Conservation (phyloP, 495 filamentous ascomycete genomes). For the Aspergillus sclerotiicarbonarius region DNA sequence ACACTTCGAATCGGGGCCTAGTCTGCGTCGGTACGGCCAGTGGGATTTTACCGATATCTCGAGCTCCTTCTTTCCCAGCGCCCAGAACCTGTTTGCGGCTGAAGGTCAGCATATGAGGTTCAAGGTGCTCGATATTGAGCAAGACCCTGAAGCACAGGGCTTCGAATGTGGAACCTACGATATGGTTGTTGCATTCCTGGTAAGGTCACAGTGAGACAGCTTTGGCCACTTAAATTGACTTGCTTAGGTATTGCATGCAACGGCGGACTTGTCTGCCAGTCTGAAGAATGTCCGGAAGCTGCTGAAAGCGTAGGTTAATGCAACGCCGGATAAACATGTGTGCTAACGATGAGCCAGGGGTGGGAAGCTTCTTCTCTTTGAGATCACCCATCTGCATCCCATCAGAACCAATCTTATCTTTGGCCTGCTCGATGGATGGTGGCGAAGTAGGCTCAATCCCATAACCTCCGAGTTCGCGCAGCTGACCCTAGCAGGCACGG, state of each 20-base stretch:
- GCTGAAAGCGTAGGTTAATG: conserved; percentile 20
- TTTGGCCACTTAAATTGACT: not conserved
- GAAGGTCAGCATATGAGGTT: conserved; percentile 11
- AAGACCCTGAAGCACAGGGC: conserved; percentile 44
- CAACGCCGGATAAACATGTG: too few relatives aligned
- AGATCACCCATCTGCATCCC: conserved; percentile 11
- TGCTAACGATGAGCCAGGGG: not conserved
- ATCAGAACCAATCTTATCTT: conserved; percentile 14
- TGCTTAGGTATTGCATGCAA: conserved; percentile 32
- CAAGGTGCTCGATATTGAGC: conserved; percentile 40
- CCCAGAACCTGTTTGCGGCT: conserved; percentile 1
- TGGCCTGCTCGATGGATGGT: conserved; percentile 22
- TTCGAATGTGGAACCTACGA: conserved; percentile 46
- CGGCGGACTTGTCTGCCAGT: conserved; percentile 33
- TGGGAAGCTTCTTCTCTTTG: conserved; percentile 19
- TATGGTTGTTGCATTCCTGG: conserved; percentile 42
- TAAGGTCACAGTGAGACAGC: too few relatives aligned
- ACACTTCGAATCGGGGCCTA: not conserved
- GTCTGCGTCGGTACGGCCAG: conserved; percentile 17
- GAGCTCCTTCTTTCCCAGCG: conserved; percentile 20
- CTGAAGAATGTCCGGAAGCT: conserved; percentile 31
- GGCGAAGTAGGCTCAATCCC: conserved; percentile 10
- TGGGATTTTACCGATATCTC: conserved; percentile 51
- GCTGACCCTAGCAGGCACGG: conserved; percentile 1
- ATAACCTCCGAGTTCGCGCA: not conserved